These are phyloP conservation scores for Elaeis guineensis DNA, from an alignment of 176 grass and related monocot genomes.

Conservation along the genomic window DNA sequence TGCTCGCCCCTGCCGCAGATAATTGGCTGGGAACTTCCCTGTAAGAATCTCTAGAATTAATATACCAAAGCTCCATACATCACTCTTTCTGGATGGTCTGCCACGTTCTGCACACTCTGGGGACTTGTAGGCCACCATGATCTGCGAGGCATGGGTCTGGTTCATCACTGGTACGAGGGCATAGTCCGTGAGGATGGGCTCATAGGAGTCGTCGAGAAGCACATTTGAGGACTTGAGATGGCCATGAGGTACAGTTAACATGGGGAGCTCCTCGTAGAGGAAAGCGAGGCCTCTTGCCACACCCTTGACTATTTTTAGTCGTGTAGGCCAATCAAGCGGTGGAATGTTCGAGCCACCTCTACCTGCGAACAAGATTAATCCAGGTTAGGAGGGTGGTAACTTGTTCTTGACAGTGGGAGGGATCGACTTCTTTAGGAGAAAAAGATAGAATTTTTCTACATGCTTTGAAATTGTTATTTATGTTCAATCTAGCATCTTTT, in stretches of 20 bases:
- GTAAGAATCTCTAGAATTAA: conserved; percentile 72
- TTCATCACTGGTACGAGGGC: conserved; percentile 58
- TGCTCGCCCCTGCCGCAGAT: conserved; percentile 37
- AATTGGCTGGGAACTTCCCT: conserved; percentile 66
- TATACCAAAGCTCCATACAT: conserved; percentile 94
- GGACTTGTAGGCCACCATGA: conserved; percentile 89
- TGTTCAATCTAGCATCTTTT: no score
- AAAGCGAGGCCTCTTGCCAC: conserved; percentile 64
- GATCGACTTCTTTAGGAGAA: no score
- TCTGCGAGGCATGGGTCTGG: conserved; percentile 37
- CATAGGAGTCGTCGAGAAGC: conserved; percentile 40
- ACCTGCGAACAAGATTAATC: conserved; percentile 22
- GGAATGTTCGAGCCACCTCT: conserved; percentile 31
- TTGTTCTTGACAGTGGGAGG: neutral
- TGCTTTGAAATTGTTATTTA: no score
- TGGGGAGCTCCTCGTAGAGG: conserved; percentile 81
- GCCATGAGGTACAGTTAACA: conserved; percentile 74
- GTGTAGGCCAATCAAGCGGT: conserved; percentile 52
- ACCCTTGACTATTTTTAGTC: conserved; percentile 77
- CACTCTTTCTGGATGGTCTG: conserved; percentile 56
- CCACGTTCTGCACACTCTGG: conserved; percentile 46
- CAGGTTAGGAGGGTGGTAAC: no score
- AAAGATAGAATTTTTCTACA: no score
- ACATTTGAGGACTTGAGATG: conserved; percentile 95
- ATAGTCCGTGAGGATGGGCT: conserved; percentile 77